phyloP scores from a whole-genome alignment of 345 rosid genomes.

The Pistacia vera region DNA sequence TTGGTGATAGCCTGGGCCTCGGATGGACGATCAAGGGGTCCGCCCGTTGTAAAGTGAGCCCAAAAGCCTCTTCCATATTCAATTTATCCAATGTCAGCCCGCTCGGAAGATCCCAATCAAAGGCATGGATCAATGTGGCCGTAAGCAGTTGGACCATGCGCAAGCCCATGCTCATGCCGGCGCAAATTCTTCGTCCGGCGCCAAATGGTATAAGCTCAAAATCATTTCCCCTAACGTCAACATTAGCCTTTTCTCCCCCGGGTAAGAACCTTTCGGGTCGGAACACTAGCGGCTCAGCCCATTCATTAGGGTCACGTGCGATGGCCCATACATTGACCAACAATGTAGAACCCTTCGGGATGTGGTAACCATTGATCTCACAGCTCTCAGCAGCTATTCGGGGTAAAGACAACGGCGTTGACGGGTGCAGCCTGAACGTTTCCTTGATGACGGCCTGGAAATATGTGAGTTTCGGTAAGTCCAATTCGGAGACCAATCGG shows the following conservation, averaged over 20 bases:
- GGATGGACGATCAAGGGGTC: slow-evolving; percentile 66
- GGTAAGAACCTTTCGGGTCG: slow-evolving; percentile 74
- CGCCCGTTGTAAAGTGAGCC: slow-evolving; percentile 70
- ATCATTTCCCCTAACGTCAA: slow-evolving; percentile 69
- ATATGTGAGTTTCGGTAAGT: slow-evolving; percentile 56
- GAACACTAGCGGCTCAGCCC: slow-evolving; percentile 66
- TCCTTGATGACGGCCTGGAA: slow-evolving; percentile 81
- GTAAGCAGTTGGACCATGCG: slow-evolving; percentile 66
- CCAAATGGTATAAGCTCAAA: slow-evolving; percentile 85
- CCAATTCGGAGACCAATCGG: slow-evolving; percentile 52
- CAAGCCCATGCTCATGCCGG: slow-evolving; percentile 75
- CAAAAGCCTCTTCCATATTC: slow-evolving; percentile 79
- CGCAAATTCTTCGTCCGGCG: slow-evolving; percentile 86
- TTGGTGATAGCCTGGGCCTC: slow-evolving; percentile 45
- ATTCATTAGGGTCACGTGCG: slow-evolving; percentile 71
- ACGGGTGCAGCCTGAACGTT: slow-evolving; percentile 80
- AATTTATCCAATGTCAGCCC: slow-evolving; percentile 54
- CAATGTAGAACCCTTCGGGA: slow-evolving; percentile 69
- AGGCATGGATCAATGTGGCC: slow-evolving; percentile 68
- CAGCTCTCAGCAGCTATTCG: slow-evolving; percentile 64
- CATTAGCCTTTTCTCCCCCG: slow-evolving; percentile 61
- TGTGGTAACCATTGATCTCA: slow-evolving; percentile 72
- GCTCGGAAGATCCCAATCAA: slow-evolving; percentile 67
- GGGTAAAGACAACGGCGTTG: slow-evolving; percentile 83
- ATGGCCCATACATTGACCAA: slow-evolving; percentile 85